Percentiles rank a stretch among this genome's conserved stretches.
Evolutionary conservation across 139 green algal genomes (phyloP).

Genomic region (Astrephomene gubernaculifera): DNA sequence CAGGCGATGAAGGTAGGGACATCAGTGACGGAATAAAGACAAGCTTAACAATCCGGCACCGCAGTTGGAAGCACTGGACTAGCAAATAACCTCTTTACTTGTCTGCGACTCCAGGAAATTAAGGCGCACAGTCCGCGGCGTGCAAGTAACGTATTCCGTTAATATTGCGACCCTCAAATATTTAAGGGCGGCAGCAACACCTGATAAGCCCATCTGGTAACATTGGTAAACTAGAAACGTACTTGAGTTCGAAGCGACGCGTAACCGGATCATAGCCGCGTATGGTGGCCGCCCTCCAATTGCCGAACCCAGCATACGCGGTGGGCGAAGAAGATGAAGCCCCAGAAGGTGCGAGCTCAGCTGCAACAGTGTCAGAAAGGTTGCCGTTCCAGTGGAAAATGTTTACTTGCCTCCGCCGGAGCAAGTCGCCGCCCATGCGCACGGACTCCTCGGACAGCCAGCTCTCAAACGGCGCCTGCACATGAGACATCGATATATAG

Average conservation of each 20-base stretch:
- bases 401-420: constrained; percentile 2
- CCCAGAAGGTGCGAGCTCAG: too few relatives aligned
- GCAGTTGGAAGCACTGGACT: too few relatives aligned
- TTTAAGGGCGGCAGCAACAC: too few relatives aligned
- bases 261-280: neutral
- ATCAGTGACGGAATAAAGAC: neutral
- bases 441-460: neutral
- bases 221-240: neutral
- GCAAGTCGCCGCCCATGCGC: neutral
- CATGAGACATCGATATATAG: too few relatives aligned
- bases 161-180: too few relatives aligned
- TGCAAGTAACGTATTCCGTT: too few relatives aligned
- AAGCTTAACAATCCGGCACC: too few relatives aligned
- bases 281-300: constrained; percentile 22
- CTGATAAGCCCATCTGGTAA: too few relatives aligned
- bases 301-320: neutral
- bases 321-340: neutral
- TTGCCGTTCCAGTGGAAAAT: constrained; percentile 34
- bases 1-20: neutral
- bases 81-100: too few relatives aligned
- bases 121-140: too few relatives aligned
- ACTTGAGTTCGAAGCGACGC: constrained; percentile 31
- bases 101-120: too few relatives aligned
- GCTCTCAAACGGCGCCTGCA: neutral
- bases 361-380: neutral